Base-by-base conservation (phyloP, 768 basidiomycete genomes). In the Dentipellis fragilis region DNA sequence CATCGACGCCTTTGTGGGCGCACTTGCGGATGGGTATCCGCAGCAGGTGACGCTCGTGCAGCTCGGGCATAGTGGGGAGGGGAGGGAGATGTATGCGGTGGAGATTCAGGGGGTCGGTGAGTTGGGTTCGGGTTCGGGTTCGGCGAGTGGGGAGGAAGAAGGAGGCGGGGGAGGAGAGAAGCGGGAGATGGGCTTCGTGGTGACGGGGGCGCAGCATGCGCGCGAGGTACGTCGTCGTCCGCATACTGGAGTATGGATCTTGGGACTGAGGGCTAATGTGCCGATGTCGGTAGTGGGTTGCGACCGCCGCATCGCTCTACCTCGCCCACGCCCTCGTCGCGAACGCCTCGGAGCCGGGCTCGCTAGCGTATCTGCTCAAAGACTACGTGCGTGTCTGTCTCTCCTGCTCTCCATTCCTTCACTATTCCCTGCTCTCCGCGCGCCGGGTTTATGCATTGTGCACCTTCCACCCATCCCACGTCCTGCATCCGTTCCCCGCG, bases 141-240 rank as follows among this genome's bases (percentile, higher is more conserved):
- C n/a, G n/a, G n/a, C n/a, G 29, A 29, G 29, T 3, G 29, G 29
- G 29, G 29, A 29, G 29, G 29, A 29, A 6, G n/a, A 6, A 6
- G 29, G 29, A 29, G 29, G 6, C 6, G 29, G 29, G 3, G 29
- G 29, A 6, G 61, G 62, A 34, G 58, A 63, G 56, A 79, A 29
- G 29, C 3, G 77, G 22, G 39, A 34, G 16, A 51, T 57, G 2
- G 84, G 82, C 10, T 79, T 91, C 59, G 79, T 90, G 10, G 73
- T 92, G 38, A 70, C 80, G 2, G 85, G 85, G 14, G 84, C 85
- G 0, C 85, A 86, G 63, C 88, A 91, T 65, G 85, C 84, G 16
- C 72, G 88, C 47, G 88, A 88, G 75, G 85, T 84, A 50, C 35
- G 80, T 68, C 3, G 54, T 19, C 34, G 11, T 37, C 23, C 10